Conservation (phyloP, 1,284 basidiomycete species). For the Pyrrhoderma noxium region DNA sequence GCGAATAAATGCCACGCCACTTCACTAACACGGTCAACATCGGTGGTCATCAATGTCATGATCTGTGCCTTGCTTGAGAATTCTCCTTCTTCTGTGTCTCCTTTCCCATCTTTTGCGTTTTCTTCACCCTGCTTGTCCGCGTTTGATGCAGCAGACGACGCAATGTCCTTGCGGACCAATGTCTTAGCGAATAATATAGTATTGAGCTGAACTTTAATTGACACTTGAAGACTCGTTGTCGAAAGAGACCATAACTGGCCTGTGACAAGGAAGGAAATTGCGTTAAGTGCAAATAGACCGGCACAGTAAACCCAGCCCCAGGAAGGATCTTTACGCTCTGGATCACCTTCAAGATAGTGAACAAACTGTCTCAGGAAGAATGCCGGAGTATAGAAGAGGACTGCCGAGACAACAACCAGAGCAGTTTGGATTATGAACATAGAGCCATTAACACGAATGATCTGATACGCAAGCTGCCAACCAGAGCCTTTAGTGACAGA, state of each 20-base stretch:
- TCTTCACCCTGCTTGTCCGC: conserved; percentile 21
- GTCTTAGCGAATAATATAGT: conserved; percentile 85
- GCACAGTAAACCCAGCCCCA: conserved; percentile 26
- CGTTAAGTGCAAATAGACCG: conserved; percentile 37
- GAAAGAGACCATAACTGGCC: conserved; percentile 66
- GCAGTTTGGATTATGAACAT: conserved; percentile 26
- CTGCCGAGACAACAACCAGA: conserved; percentile 34
- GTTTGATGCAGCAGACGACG: conserved; percentile 43
- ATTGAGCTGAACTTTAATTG: conserved; percentile 78
- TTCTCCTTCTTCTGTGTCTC: conserved; percentile 58
- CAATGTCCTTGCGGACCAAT: conserved; percentile 80
- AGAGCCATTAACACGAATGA: conserved; percentile 23
- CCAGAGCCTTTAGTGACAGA: conserved; percentile 45
- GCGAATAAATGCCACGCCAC: conserved; percentile 76
- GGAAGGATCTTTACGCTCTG: conserved; percentile 18
- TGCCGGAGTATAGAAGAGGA: conserved; percentile 41
- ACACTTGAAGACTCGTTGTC: conserved; percentile 64
- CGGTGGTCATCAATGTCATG: conserved; percentile 84
- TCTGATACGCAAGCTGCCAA: conserved; percentile 39
- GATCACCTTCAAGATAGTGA: conserved; percentile 33
- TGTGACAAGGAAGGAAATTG: conserved; percentile 29
- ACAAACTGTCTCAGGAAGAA: conserved; percentile 39
- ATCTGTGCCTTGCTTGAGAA: conserved; percentile 89
- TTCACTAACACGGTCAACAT: conserved; percentile 84
- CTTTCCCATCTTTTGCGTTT: conserved; percentile 27